These are phyloP conservation scores for Clavariopsis aquatica DNA, from an alignment of 495 filamentous ascomycete genomes.

Conservation along the genomic window DNA sequence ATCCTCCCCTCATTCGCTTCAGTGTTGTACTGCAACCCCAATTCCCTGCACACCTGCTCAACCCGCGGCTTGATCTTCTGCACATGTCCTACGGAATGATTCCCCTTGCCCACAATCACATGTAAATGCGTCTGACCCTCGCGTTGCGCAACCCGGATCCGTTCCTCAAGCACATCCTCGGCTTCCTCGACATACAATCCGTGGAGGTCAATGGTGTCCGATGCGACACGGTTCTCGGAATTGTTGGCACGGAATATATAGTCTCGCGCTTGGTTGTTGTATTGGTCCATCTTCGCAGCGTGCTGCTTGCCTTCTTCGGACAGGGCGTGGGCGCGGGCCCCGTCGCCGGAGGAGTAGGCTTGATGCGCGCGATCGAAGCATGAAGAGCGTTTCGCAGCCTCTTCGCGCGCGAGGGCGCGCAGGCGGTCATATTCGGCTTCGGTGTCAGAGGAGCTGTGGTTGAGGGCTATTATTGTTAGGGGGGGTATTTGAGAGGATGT, in stretches of 20 bases:
- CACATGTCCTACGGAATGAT: constrained; percentile 75
- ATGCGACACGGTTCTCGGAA: constrained; percentile 62
- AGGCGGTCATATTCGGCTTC: constrained; percentile 93
- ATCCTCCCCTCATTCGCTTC: constrained; percentile 88
- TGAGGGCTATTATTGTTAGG: constrained; percentile 65
- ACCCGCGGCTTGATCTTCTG: constrained; percentile 92
- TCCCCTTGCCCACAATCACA: constrained; percentile 92
- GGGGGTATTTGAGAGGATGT: constrained; percentile 13
- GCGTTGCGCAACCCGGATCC: constrained; percentile 71
- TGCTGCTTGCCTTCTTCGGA: constrained; percentile 84
- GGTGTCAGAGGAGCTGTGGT: constrained; percentile 65
- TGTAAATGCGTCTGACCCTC: constrained; percentile 76
- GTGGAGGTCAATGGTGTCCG: constrained; percentile 90
- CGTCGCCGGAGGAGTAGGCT: constrained; percentile 79
- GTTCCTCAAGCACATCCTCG: constrained; percentile 78
- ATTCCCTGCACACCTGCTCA: constrained; percentile 76
- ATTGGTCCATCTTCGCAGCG: constrained; percentile 72
- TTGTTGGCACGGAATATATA: constrained; percentile 97
- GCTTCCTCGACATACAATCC: constrained; percentile 93
- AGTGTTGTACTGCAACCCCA: constrained; percentile 76
- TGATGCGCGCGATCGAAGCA: constrained; percentile 79
- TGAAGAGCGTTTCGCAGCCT: constrained; percentile 69
- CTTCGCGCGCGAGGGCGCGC: constrained; percentile 75
- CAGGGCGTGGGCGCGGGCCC: constrained; percentile 73
- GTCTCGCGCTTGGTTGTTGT: constrained; percentile 86